Base-by-base conservation (phyloP, 176 grass and related monocot genomes). In the Pontederia paniculata region DNA sequence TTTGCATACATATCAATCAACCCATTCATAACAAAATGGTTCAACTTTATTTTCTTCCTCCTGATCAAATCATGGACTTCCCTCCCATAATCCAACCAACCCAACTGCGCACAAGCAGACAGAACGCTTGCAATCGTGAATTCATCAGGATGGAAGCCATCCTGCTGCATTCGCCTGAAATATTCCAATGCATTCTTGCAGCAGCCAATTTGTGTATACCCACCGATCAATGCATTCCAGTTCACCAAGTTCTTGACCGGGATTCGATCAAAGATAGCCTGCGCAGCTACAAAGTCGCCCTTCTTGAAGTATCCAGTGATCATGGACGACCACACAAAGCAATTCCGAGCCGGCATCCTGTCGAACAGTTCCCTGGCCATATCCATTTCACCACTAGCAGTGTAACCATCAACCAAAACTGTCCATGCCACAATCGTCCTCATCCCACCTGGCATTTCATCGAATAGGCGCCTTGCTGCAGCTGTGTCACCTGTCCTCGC, bases 1-100 rank as follows among this genome's bases (percentile, higher is more conserved):
- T 89, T 84, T 42, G 77, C 77, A 5, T 84, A 89, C 85, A 89
- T 89, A 52, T 89, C 85, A n/a, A 89, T 58, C 43, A 89, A 67
- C 23, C 85, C 73, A 70, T 89, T 84, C 57, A 84, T 9, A 57
- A 89, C 66, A 56, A 84, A 84, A 42, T 80, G 69, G 51, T 84
- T 89, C 61, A 76, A 74, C 48, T 52, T 67, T 62, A 89, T 89
- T 54, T 20, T 74, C 21, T 51, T 71, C 17, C 13, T 51, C 16
- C 75, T 44, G 58, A 89, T 77, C 64, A 80, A 70, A 4, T 78
- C 48, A 37, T 89, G 85, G 53, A 84, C 68, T 45, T 80, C 60
- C 13, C 48, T 84, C 8, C 51, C 85, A 52, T 70, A 60, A 48
- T 49, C 45, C 44, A 50, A 1, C 2, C 70, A 87, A n/a, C 79